Percentiles rank a stretch among this genome's conserved stretches.
phyloP scores from a whole-genome alignment of 2,329 filamentous ascomycete genomes.

The Penicillium sp. region DNA sequence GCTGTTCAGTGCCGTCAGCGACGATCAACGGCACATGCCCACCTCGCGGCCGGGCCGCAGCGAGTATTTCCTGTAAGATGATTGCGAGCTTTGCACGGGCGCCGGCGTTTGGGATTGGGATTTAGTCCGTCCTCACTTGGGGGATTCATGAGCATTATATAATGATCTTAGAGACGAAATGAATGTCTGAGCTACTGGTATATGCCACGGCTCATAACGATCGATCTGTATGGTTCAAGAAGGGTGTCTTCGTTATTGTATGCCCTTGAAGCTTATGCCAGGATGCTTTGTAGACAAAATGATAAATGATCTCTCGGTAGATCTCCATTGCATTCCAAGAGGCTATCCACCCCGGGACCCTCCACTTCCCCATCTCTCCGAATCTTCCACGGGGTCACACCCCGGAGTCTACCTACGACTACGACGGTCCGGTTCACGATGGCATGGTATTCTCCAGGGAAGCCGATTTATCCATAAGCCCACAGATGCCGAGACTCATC shows the following conservation, averaged over 20 bases:
- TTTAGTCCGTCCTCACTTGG: constrained; percentile 15
- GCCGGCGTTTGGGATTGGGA: constrained; percentile 35
- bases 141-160: constrained; percentile 35
- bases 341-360: not conserved
- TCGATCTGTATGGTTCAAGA: not conserved
- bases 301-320: too few relatives aligned
- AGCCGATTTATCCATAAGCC: not conserved
- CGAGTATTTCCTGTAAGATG: constrained; percentile 51
- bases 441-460: not conserved
- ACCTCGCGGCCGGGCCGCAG: constrained; percentile 48
- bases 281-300: too few relatives aligned
- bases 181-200: constrained; percentile 21
- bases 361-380: not conserved
- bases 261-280: too few relatives aligned
- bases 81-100: constrained; percentile 34
- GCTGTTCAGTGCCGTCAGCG: constrained; percentile 50
- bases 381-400: not conserved
- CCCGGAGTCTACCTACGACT: not conserved
- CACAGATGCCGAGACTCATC: not conserved
- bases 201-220: not conserved
- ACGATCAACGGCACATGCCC: constrained; percentile 51
- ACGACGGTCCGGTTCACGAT: not conserved
- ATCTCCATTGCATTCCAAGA: not conserved
- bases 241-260: not conserved
- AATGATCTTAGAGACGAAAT: constrained; percentile 40